Percentiles rank a stretch among this genome's conserved stretches.
phyloP scores from a whole-genome alignment of 176 grass and related monocot genomes.

The Themeda triandra region DNA sequence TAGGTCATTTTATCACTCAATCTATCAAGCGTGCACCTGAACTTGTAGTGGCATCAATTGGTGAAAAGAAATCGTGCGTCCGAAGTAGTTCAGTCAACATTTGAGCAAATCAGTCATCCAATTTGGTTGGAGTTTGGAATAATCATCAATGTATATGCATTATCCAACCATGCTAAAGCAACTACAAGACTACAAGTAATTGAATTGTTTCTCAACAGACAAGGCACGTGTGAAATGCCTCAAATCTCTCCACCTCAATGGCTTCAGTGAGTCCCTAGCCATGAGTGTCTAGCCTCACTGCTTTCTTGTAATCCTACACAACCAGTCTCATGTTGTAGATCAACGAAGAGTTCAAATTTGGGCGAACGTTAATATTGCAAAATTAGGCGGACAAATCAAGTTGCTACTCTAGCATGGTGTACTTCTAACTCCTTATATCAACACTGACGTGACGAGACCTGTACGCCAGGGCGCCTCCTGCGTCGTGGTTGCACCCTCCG shows the following conservation, averaged over 20 bases:
- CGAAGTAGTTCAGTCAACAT: background rate
- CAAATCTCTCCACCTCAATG: slow-evolving; percentile 61
- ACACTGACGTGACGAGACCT: slow-evolving; percentile 43
- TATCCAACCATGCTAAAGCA: background rate
- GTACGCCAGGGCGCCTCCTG: no score
- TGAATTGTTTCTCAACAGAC: background rate
- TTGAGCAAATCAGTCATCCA: background rate
- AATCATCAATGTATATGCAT: background rate
- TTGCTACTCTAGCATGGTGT: slow-evolving; percentile 79
- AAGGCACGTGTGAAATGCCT: slow-evolving; percentile 34
- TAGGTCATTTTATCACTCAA: no score
- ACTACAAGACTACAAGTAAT: background rate
- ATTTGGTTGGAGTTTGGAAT: background rate
- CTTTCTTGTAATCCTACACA: slow-evolving; percentile 82
- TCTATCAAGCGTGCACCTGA: no score
- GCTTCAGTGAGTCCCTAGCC: slow-evolving; percentile 72
- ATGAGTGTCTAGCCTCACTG: slow-evolving; percentile 59
- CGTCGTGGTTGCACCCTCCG: no score
- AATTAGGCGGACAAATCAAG: slow-evolving; percentile 68
- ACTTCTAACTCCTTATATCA: slow-evolving; percentile 64
- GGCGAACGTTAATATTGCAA: background rate
- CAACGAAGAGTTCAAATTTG: slow-evolving; percentile 5
- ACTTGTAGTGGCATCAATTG: background rate
- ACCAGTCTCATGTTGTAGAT: background rate
- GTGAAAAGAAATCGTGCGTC: background rate